These are phyloP conservation scores for Hypoxylon intermedium DNA, from an alignment of 495 filamentous ascomycete genomes.

Conservation along the genomic window DNA sequence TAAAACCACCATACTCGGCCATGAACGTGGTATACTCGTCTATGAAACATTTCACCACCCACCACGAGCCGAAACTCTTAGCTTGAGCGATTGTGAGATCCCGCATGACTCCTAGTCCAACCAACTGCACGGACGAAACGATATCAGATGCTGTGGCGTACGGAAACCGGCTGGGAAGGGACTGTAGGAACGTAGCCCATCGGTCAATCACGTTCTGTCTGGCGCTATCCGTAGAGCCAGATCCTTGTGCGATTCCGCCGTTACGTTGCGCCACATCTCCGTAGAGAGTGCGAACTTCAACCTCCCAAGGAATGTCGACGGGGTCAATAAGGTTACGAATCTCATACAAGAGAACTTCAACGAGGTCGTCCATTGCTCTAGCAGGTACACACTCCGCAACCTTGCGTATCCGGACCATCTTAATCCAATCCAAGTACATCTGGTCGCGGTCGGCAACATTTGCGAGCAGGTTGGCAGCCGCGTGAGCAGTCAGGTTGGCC, in stretches of 20 bases:
- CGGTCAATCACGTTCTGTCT: conserved; percentile 74
- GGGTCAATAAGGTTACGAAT: conserved; percentile 75
- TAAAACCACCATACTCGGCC: conserved; percentile 90
- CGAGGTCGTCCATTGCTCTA: conserved; percentile 70
- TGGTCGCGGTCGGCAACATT: conserved; percentile 77
- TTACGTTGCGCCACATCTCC: conserved; percentile 58
- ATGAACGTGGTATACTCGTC: conserved; percentile 95
- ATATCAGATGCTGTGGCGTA: conserved; percentile 70
- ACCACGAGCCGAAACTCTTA: conserved; percentile 92
- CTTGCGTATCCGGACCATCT: conserved; percentile 74
- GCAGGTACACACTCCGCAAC: conserved; percentile 67
- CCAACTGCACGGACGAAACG: conserved; percentile 70
- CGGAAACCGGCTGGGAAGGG: conserved; percentile 76
- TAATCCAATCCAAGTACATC: conserved; percentile 94
- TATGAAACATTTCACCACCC: conserved; percentile 96
- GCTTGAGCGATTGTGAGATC: conserved; percentile 84
- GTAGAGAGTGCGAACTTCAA: conserved; percentile 61
- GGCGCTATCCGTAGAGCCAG: conserved; percentile 36
- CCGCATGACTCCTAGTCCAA: conserved; percentile 73
- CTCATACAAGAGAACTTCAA: conserved; percentile 75
- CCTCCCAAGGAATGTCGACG: conserved; percentile 60
- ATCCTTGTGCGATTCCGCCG: conserved; percentile 30
- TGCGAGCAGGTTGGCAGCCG: conserved; percentile 77
- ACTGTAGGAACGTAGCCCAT: conserved; percentile 82
- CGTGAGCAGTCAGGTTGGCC: conserved; percentile 89